Conservation (phyloP, 2,329 filamentous ascomycete species). For the Sarocladiaceae sp. region DNA sequence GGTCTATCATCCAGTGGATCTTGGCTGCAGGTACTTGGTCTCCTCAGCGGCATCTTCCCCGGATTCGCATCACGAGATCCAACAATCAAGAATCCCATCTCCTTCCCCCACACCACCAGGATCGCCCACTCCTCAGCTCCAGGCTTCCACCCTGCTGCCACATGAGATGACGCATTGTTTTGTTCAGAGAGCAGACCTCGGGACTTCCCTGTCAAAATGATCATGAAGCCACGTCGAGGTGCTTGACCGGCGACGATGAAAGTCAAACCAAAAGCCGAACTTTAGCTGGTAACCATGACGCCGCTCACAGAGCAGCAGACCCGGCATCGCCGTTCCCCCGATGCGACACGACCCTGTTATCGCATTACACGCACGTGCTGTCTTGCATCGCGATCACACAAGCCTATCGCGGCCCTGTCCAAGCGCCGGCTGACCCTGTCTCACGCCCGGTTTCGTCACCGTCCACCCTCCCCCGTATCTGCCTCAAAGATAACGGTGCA, state of each 20-base stretch:
- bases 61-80: conserved; percentile 7
- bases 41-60: conserved; percentile 4
- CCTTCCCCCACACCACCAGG: not conserved
- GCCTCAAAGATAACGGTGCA: conserved; percentile 8
- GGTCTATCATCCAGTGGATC: too few species aligned
- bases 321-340: not conserved
- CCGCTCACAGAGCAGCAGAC: not conserved
- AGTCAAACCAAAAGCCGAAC: not conserved
- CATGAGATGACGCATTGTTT: too few species aligned
- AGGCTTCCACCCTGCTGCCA: conserved; percentile 6
- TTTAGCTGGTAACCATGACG: not conserved
- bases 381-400: not conserved
- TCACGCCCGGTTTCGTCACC: conserved; percentile 2
- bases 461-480: conserved; percentile 1
- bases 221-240: too few species aligned
- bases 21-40: too few species aligned
- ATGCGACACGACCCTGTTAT: conserved; percentile 7
- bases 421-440: not conserved
- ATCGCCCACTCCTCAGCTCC: conserved; percentile 4
- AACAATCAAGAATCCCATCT: not conserved
- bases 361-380: conserved; percentile 5
- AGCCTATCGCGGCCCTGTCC: not conserved
- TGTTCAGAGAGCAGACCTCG: not conserved
- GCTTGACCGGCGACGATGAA: too few species aligned
- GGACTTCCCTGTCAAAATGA: not conserved